Conservation (phyloP, 2,329 filamentous ascomycete species). For the Ascochyta rabiei region DNA sequence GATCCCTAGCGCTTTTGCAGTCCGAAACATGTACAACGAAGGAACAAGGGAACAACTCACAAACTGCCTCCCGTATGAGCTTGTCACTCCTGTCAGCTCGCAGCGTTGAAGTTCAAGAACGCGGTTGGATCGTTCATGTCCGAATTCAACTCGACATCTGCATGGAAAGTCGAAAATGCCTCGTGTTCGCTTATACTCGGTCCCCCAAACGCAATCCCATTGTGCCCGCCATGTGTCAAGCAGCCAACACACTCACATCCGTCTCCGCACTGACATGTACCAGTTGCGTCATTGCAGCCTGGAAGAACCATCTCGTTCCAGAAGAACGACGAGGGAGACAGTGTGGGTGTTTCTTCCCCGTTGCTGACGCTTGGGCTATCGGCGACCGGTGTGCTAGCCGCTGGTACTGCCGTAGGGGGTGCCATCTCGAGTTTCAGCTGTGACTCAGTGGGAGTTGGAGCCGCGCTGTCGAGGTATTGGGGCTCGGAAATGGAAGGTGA, state of each 20-base stretch:
- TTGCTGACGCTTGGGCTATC: slow-evolving; percentile 41
- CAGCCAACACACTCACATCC: slow-evolving; percentile 61
- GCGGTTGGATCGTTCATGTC: slow-evolving; percentile 17
- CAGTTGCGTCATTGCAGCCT: slow-evolving; percentile 55
- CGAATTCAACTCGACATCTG: slow-evolving; percentile 12
- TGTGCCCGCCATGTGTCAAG: slow-evolving; percentile 58
- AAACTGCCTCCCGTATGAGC: background rate
- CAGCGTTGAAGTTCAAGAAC: slow-evolving; percentile 19
- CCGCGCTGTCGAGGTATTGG: slow-evolving; percentile 23
- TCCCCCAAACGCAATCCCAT: slow-evolving; percentile 48
- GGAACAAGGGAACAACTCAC: background rate
- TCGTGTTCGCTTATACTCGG: slow-evolving; percentile 21
- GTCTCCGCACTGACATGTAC: slow-evolving; percentile 59
- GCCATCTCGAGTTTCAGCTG: slow-evolving; percentile 11
- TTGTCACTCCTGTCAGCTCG: background rate
- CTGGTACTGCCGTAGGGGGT: slow-evolving; percentile 23
- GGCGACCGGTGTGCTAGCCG: slow-evolving; percentile 19
- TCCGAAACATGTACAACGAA: slow-evolving; percentile 3
- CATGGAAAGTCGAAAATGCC: slow-evolving; percentile 23
- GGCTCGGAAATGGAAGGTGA: slow-evolving; percentile 17
- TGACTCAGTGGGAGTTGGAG: slow-evolving; percentile 15
- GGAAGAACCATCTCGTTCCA: slow-evolving; percentile 47
- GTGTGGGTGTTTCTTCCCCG: slow-evolving; percentile 41
- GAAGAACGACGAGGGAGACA: slow-evolving; percentile 48
- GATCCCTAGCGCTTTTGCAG: background rate